These are phyloP conservation scores for Erodium texanum DNA, from an alignment of 441 rosid genomes.

Conservation along the genomic window DNA sequence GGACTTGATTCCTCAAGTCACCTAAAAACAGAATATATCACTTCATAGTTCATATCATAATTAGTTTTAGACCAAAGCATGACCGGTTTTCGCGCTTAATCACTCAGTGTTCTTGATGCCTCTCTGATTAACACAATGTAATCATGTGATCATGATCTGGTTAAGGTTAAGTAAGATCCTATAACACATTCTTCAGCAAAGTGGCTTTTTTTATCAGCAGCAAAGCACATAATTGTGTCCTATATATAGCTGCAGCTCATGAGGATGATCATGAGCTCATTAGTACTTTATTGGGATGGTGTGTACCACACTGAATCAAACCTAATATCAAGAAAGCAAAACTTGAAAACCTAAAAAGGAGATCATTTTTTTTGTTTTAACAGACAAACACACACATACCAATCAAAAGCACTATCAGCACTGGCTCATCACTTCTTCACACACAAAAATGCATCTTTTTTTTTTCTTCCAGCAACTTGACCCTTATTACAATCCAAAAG, in stretches of 20 bases:
- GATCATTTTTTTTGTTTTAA: background rate
- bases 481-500: constrained; percentile 8
- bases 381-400: background rate
- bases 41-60: background rate
- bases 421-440: constrained; percentile 15
- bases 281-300: background rate
- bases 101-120: background rate
- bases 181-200: background rate
- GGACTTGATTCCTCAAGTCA: constrained; percentile 41
- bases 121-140: background rate
- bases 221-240: background rate
- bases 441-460: background rate
- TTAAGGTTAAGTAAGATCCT: background rate
- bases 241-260: background rate
- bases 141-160: background rate
- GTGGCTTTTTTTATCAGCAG: constrained; percentile 3
- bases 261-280: background rate
- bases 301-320: background rate
- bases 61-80: background rate
- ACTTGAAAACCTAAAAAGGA: background rate
- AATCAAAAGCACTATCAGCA: constrained; percentile 15
- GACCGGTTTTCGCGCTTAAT: constrained; percentile 1
- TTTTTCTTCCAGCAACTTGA: constrained; percentile 22
- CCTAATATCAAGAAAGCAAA: background rate
- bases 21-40: constrained; percentile 15